phyloP scores from a whole-genome alignment of 805 yeast species.

The Saturnispora sekii region DNA sequence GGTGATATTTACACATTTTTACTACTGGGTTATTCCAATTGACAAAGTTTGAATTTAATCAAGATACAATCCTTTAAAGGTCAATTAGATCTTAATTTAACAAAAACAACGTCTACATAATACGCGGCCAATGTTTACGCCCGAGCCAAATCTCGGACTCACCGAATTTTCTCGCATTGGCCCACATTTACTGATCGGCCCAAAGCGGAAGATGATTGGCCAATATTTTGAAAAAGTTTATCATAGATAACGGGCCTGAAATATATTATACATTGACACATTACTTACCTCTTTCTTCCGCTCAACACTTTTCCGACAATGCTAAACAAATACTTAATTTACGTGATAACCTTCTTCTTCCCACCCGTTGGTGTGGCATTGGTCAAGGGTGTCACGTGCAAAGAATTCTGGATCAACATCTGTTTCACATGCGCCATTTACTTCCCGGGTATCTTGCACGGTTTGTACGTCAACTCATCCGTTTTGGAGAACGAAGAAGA shows the following conservation, averaged over 20 bases:
- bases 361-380: conserved; percentile 72
- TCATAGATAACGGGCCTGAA: neutral
- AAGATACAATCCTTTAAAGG: too few species aligned
- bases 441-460: conserved; percentile 78
- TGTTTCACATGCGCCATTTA: conserved; percentile 50
- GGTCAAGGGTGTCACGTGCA: conserved; percentile 48
- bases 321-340: conserved; percentile 8
- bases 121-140: too few species aligned
- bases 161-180: too few species aligned
- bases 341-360: conserved; percentile 37
- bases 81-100: too few species aligned
- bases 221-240: too few species aligned
- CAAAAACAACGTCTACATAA: too few species aligned
- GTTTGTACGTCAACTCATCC: conserved; percentile 44
- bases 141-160: too few species aligned
- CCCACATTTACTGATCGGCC: neutral
- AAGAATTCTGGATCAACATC: conserved; percentile 54
- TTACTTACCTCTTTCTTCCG: neutral
- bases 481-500: conserved; percentile 2
- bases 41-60: too few species aligned
- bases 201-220: neutral
- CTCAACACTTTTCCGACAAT: neutral
- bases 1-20: too few species aligned
- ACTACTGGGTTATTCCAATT: too few species aligned
- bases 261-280: neutral